Percentiles rank a stretch among this genome's conserved stretches.
Evolutionary conservation across 345 rosid genomes (phyloP).

Genomic region (Acer saccharum): DNA sequence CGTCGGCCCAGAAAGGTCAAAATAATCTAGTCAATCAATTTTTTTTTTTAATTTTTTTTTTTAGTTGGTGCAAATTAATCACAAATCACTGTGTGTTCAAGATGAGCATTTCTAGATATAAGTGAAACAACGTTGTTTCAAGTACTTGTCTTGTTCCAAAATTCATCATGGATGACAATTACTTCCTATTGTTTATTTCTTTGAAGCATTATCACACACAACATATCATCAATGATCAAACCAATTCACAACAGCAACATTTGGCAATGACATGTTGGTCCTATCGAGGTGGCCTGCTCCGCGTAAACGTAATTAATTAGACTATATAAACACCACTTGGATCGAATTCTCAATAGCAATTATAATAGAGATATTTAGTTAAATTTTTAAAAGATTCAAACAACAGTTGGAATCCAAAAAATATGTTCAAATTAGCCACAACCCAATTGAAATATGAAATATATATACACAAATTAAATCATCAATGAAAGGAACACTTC

Average conservation of each 20-base stretch:
- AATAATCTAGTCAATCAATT: conserved; percentile 1
- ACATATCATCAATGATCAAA: neutral
- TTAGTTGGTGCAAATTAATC: neutral
- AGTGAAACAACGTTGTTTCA: neutral
- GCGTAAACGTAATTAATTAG: neutral
- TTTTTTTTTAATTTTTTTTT: no score
- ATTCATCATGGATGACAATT: neutral
- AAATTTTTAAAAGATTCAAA: neutral
- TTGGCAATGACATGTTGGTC: conserved; percentile 7
- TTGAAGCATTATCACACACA: neutral
- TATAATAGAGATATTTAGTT: no score
- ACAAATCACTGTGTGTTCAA: neutral
- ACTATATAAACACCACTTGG: conserved; percentile 7
- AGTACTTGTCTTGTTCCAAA: neutral
- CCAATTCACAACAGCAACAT: neutral
- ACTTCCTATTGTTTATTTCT: neutral
- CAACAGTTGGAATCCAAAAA: neutral
- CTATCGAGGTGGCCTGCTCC: conserved; percentile 23
- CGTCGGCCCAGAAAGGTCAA: no score
- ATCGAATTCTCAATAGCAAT: neutral
- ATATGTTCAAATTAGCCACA: neutral
- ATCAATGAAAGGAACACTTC: neutral
- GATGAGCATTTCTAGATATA: neutral
- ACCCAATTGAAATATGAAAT: neutral
- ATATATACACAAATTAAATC: neutral